Base-by-base conservation (phyloP, 2,329 filamentous ascomycete species). In the Albifimbria verrucaria region DNA sequence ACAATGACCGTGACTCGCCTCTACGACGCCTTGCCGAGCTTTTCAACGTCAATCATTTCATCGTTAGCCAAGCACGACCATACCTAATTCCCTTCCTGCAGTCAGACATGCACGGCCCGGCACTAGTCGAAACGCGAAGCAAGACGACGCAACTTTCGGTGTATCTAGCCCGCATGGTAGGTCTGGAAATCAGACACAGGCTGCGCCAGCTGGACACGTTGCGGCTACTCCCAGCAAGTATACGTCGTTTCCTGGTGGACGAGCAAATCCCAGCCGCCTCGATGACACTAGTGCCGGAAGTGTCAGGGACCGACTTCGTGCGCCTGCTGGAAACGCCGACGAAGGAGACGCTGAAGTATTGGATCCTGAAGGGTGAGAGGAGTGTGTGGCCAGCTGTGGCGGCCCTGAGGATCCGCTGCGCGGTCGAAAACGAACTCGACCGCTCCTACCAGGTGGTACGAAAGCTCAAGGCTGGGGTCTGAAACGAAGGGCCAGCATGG, bases 11-110 rank as follows among this genome's bases (percentile, higher is more conserved):
- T 42, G 86, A 82, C 63, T 80, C 79, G 1, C 81, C 81, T 2
- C 79, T 94, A 1, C 79, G 84, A 51, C 83, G 90, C 39, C 86
- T 94, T 25, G 84, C 88, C 7, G 88, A 93, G 71, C 81, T 93
- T 11, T 94, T 94, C 79, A 95, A 95, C 67, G 90, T 95, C 50
- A 95, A 96, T 66, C 92, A 97, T 74, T 97, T 95, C 72, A 91
- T 97, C 58, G 86, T 97, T 59, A 94, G 89, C 59, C 93, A 97
- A 73, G 92, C 93, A 1, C 82, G 92, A 3, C 93, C 93, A 0
- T 96, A 96, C 69, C 78, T 96, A 17, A 87, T 93, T 24, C 92
- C 92, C 0, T 94, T 96, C 62, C 77, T 95, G 5, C 85, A 88
- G 56, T 88, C 87, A 45, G 89, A 93, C 60, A 85, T 92, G 74